These are phyloP conservation scores for Hymenoscyphus fructigenus DNA, from an alignment of 2,329 filamentous ascomycete genomes.

Conservation along the genomic window DNA sequence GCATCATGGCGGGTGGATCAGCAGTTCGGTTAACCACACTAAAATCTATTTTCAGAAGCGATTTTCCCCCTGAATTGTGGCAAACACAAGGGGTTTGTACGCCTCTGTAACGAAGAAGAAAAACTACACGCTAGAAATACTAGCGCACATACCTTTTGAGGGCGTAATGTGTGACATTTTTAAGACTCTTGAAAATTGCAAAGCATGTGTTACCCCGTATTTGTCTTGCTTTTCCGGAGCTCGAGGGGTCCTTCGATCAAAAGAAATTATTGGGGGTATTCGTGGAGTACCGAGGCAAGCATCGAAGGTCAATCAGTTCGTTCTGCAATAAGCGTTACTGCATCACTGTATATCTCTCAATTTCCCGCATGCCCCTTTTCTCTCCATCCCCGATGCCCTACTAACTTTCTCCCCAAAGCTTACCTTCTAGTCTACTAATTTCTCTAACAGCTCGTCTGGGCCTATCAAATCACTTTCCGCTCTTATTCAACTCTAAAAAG, in stretches of 20 bases:
- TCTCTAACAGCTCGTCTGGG: not conserved
- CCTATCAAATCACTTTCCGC: not conserved
- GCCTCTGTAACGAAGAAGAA: not conserved
- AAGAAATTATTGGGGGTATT: too few relatives aligned
- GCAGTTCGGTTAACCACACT: not conserved
- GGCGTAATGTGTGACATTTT: not conserved
- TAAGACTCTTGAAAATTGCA: not conserved
- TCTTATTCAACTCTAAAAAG: not conserved
- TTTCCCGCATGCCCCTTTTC: not conserved
- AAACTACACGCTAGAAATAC: not conserved
- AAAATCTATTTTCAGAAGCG: constrained; percentile 1
- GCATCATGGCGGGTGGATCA: not conserved
- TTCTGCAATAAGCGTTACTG: too few relatives aligned
- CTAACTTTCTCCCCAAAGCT: not conserved
- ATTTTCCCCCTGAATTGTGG: not conserved
- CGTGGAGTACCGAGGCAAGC: too few relatives aligned
- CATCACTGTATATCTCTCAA: not conserved
- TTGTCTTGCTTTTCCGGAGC: not conserved
- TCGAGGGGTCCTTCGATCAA: not conserved
- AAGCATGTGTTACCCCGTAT: not conserved
- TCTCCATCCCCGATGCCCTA: not conserved
- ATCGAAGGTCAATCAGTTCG: too few relatives aligned
- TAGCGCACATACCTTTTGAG: not conserved
- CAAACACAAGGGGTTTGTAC: not conserved
- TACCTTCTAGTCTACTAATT: not conserved